Conservation (phyloP, 1,139 yeast species). For the Saccharomyces hybrid region DNA sequence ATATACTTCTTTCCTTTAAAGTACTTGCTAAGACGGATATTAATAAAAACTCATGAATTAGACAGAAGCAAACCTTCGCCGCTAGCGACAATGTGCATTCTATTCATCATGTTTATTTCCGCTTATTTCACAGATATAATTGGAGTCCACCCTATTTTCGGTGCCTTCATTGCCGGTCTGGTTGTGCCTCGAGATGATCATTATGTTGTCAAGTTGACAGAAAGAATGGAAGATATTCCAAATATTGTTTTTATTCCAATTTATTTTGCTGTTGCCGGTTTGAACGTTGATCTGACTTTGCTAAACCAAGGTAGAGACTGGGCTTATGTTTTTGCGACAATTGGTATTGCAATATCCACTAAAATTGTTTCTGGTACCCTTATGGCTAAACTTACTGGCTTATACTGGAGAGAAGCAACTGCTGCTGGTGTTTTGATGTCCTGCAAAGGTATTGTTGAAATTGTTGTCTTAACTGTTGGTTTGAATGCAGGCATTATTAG, state of each 20-base stretch:
- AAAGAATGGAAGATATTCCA: slow-evolving; percentile 69
- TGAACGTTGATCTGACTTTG: slow-evolving; percentile 57
- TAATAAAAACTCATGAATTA: slow-evolving; percentile 37
- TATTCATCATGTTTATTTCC: slow-evolving; percentile 51
- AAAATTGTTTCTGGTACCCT: slow-evolving; percentile 59
- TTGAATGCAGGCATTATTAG: slow-evolving; percentile 60
- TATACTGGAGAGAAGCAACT: slow-evolving; percentile 62
- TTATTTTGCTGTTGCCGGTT: slow-evolving; percentile 72
- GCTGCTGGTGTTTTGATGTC: slow-evolving; percentile 81
- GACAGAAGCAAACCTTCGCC: slow-evolving; percentile 57
- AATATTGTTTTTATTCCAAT: slow-evolving; percentile 64
- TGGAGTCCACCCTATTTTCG: slow-evolving; percentile 77
- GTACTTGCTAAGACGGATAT: slow-evolving; percentile 37
- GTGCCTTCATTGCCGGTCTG: slow-evolving; percentile 70
- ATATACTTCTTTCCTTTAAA: slow-evolving; percentile 45
- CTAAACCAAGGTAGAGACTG: slow-evolving; percentile 60
- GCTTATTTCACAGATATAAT: slow-evolving; percentile 74
- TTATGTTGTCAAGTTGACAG: slow-evolving; percentile 59
- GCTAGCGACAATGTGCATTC: slow-evolving; percentile 48
- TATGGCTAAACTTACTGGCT: slow-evolving; percentile 53
- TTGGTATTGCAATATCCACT: slow-evolving; percentile 56
- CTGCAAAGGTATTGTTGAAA: slow-evolving; percentile 79
- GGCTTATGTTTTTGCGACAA: slow-evolving; percentile 66
- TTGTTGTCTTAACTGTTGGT: slow-evolving; percentile 70
- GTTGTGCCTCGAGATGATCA: slow-evolving; percentile 74